Percentiles rank a stretch among this genome's conserved stretches.
Conservation (phyloP, 305 asterid species). For the Fraxinus albicans region DNA sequence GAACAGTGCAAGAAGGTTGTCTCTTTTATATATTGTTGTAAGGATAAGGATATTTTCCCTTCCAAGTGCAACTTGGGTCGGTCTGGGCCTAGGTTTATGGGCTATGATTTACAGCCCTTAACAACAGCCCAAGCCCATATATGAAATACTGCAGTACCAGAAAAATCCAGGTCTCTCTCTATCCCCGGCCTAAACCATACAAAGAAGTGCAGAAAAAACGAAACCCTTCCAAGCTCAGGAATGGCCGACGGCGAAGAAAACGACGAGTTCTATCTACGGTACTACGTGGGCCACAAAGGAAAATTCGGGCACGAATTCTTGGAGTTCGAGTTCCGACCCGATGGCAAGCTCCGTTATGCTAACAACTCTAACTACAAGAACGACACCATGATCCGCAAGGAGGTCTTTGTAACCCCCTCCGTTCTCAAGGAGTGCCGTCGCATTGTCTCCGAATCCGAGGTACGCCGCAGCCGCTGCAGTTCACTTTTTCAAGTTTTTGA, state of each 20-base stretch:
- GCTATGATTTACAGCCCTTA: not conserved
- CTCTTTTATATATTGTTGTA: no score
- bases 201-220: not conserved
- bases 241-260: slow-evolving; percentile 50
- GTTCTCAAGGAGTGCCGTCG: slow-evolving; percentile 91
- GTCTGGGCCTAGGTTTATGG: no score
- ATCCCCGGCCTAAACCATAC: not conserved
- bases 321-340: slow-evolving; percentile 89
- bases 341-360: slow-evolving; percentile 93
- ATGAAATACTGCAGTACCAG: not conserved
- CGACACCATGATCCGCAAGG: slow-evolving; percentile 44
- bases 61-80: no score
- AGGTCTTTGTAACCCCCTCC: slow-evolving; percentile 78
- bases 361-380: slow-evolving; percentile 92
- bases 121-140: not conserved
- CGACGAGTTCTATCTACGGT: slow-evolving; percentile 80
- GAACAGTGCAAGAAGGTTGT: no score
- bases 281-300: slow-evolving; percentile 93
- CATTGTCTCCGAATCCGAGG: slow-evolving; percentile 87
- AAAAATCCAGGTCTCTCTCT: not conserved
- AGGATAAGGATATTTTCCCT: no score
- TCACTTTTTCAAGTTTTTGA: not conserved
- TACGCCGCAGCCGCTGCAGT: not conserved
- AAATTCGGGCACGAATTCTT: slow-evolving; percentile 87
- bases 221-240: not conserved